Evolutionary conservation across 2,329 filamentous ascomycete genomes (phyloP), one percentile per base, ranked within the genome.

Genomic region (Colletotrichum musae): DNA sequence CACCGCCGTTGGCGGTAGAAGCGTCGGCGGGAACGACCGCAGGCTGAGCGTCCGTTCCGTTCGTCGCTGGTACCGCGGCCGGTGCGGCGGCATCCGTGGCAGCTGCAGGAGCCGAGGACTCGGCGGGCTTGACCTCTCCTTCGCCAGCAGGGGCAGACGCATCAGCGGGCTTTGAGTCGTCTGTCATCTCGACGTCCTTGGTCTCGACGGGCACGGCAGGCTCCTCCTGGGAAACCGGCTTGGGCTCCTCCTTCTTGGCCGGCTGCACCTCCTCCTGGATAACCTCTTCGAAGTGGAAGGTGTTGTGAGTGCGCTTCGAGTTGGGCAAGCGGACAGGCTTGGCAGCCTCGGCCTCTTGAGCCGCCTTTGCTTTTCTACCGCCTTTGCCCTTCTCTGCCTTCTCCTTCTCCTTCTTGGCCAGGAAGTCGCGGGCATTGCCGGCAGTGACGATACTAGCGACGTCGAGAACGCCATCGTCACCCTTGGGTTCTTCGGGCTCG

Each of bases 401-500:
- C 76, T 95, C 92, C 77, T 91, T 92, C 76, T 95, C 93, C 78
- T 93, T 94, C 81, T 93, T 93, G 10, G 93, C 93, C 6, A 96
- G 83, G 74, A 94, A 95, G 75, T 96, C 93, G 73, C 90, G 89
- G 73, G 94, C 94, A 78, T 94, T 93, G 39, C 93, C 93, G 73
- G 90, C 92, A 1, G 92, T 92, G 43, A 96, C 93, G 72, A 96
- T 95, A 73, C 88, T 92, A n/a, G 93, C 94, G 54, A 96, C 93
- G 73, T 96, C 93, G 3, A 96, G 84, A 9, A 95, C 92, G 26
- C 93, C 93, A 1, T 90, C 88, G 2, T 86, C 84, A 1, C 82
- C 80, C 50, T 4, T 80, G 78, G n/a, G 79, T 78, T 77, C 80
- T 10, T 79, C 78, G 15, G 81, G 81, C 9, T 81, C 83, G 6